Evolutionary conservation across 2,329 filamentous ascomycete genomes (phyloP).

Genomic region (Pleochaeta shiraiana): DNA sequence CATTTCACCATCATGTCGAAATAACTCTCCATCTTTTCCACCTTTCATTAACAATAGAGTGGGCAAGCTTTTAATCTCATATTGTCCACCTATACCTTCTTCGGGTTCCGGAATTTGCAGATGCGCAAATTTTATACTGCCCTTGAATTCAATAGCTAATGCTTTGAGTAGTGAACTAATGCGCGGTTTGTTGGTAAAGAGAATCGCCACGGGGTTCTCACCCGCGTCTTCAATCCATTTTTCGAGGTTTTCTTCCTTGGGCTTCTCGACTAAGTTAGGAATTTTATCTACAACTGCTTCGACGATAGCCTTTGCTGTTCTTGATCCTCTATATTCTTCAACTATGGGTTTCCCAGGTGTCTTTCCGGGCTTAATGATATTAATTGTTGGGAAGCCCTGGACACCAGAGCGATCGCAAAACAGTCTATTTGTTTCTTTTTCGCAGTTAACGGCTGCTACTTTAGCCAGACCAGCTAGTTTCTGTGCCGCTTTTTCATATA

Average conservation of each 20-base stretch:
- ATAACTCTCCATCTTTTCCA: constrained; percentile 37
- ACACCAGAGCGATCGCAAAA: constrained; percentile 74
- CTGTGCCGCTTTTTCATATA: constrained; percentile 84
- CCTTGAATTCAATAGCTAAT: constrained; percentile 78
- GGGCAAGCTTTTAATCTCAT: constrained; percentile 58
- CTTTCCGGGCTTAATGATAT: constrained; percentile 72
- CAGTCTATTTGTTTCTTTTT: constrained; percentile 78
- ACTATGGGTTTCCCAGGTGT: constrained; percentile 60
- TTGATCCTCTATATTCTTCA: constrained; percentile 74
- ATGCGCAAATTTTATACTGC: constrained; percentile 58
- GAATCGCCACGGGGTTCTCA: constrained; percentile 57
- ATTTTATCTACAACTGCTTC: constrained; percentile 73
- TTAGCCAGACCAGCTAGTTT: constrained; percentile 82
- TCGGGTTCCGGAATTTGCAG: constrained; percentile 54
- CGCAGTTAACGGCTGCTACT: constrained; percentile 86
- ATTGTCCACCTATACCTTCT: constrained; percentile 44
- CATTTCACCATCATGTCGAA: constrained; percentile 62
- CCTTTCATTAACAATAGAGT: constrained; percentile 60
- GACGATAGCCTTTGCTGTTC: constrained; percentile 69
- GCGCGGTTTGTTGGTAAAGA: constrained; percentile 86
- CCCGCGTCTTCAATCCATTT: constrained; percentile 47
- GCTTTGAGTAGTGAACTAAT: constrained; percentile 66
- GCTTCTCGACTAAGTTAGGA: constrained; percentile 68
- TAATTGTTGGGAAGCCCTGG: constrained; percentile 87
- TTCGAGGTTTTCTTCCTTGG: constrained; percentile 61